A percentile compares a stretch with the other conserved stretches of the same genome.
Evolutionary conservation across 2,329 filamentous ascomycete genomes (phyloP).

Genomic region (Trichoderma atroviride): DNA sequence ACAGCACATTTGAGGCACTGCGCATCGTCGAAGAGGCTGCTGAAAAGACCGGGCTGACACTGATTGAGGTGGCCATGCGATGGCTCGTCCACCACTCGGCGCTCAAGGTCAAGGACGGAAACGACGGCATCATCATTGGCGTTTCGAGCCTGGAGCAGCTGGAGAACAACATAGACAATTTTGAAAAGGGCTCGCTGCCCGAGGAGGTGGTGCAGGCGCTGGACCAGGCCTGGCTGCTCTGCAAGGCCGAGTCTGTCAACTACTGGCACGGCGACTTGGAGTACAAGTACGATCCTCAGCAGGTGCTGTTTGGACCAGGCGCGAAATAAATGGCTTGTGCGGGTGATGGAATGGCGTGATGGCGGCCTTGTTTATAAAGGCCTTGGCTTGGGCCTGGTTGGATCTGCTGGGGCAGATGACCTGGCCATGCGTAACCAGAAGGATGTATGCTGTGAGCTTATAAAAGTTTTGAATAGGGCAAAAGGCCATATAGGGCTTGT

Average conservation of each 20-base stretch:
- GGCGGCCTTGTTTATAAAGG: background rate
- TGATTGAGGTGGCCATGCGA: conserved; percentile 73
- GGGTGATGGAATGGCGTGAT: background rate
- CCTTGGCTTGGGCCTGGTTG: background rate
- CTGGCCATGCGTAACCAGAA: background rate
- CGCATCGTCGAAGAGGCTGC: conserved; percentile 68
- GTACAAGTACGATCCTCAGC: conserved; percentile 67
- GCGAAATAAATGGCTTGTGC: conserved; percentile 41
- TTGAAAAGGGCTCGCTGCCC: conserved; percentile 73
- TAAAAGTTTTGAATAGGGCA: background rate
- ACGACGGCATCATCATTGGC: conserved; percentile 64
- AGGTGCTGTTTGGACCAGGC: conserved; percentile 57
- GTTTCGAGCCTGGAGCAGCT: conserved; percentile 61
- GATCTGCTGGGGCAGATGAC: background rate
- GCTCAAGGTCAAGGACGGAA: conserved; percentile 54
- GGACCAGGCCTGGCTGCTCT: conserved; percentile 76
- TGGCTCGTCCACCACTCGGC: conserved; percentile 74
- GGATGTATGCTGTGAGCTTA: background rate
- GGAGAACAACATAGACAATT: conserved; percentile 57
- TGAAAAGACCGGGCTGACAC: conserved; percentile 66
- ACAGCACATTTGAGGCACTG: conserved; percentile 65
- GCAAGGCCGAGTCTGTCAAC: conserved; percentile 58
- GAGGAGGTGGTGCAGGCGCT: conserved; percentile 74
- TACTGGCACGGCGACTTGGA: conserved; percentile 64
- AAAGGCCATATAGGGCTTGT: background rate